A percentile compares a stretch with the other conserved stretches of the same genome.
Conservation (phyloP, 1,139 yeast genomes). For the Nematodospora anomalae region DNA sequence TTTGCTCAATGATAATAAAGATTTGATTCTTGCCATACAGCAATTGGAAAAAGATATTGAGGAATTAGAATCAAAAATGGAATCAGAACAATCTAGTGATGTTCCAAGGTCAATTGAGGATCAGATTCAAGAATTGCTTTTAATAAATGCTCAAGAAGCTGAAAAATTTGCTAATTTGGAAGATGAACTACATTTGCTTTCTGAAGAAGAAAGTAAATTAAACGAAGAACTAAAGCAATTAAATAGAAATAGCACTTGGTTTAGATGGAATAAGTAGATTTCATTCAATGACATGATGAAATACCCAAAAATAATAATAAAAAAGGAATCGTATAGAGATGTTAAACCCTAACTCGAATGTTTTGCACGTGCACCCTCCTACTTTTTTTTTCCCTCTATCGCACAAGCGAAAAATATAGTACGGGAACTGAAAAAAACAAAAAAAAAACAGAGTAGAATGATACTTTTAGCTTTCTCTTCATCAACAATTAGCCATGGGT, state of each 20-base stretch:
- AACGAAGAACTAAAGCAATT: constrained; percentile 27
- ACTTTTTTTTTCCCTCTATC: neutral
- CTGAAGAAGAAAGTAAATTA: constrained; percentile 29
- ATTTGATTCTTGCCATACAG: constrained; percentile 63
- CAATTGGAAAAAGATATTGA: constrained; percentile 54
- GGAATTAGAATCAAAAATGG: constrained; percentile 47
- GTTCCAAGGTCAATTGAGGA: constrained; percentile 42
- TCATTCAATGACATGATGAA: too few species aligned
- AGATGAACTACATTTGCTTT: constrained; percentile 39
- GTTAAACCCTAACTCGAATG: too few species aligned
- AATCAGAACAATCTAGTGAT: constrained; percentile 17
- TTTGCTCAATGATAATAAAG: constrained; percentile 73
- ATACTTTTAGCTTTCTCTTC: too few species aligned
- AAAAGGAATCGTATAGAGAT: too few species aligned
- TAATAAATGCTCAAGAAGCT: constrained; percentile 55
- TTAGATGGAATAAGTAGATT: constrained; percentile 26
- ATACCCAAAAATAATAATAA: too few species aligned
- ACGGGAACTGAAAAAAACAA: too few species aligned
- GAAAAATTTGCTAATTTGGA: constrained; percentile 57
- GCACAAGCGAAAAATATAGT: too few species aligned
- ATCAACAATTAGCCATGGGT: constrained; percentile 21
- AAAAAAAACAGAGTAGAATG: too few species aligned
- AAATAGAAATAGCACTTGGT: constrained; percentile 27
- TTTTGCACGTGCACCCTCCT: neutral
- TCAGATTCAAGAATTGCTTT: constrained; percentile 48